Conservation (phyloP, 148 eudicot species). For the Arctostaphylos glauca region DNA sequence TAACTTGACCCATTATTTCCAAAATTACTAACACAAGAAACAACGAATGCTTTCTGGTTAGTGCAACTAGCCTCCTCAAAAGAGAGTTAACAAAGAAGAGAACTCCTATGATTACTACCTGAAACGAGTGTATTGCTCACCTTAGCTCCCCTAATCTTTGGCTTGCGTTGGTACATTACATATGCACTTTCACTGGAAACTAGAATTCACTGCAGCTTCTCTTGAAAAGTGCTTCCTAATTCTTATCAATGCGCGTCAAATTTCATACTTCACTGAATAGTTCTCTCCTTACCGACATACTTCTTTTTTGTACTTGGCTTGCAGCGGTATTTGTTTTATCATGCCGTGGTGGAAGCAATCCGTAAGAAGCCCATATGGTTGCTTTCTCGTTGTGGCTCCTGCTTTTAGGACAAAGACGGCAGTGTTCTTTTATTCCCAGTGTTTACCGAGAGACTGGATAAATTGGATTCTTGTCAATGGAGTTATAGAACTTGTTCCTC, state of each 20-base stretch:
- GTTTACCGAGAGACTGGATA: neutral
- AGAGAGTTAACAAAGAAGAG: neutral
- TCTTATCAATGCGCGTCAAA: neutral
- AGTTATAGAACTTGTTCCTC: neutral
- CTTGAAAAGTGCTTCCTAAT: neutral
- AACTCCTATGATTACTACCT: neutral
- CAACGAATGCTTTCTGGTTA: too few relatives aligned
- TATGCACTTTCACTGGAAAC: neutral
- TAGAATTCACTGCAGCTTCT: neutral
- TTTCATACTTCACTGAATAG: neutral
- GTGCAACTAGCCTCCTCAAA: neutral
- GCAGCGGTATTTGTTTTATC: neutral
- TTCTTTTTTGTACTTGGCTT: neutral
- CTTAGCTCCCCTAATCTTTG: neutral
- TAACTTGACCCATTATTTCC: neutral
- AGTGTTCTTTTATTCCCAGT: neutral
- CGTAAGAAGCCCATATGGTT: neutral
- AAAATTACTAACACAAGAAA: too few relatives aligned
- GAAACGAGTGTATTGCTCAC: neutral
- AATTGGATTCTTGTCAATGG: neutral
- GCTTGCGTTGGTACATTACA: neutral
- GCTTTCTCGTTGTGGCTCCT: constrained; percentile 13
- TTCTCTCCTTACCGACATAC: neutral
- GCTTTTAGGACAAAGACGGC: neutral
- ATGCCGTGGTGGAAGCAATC: constrained; percentile 6